Evolutionary conservation across 2,329 filamentous ascomycete species (phyloP), one percentile per base, ranked within the genome.

Genomic region (Penicillium sp.): DNA sequence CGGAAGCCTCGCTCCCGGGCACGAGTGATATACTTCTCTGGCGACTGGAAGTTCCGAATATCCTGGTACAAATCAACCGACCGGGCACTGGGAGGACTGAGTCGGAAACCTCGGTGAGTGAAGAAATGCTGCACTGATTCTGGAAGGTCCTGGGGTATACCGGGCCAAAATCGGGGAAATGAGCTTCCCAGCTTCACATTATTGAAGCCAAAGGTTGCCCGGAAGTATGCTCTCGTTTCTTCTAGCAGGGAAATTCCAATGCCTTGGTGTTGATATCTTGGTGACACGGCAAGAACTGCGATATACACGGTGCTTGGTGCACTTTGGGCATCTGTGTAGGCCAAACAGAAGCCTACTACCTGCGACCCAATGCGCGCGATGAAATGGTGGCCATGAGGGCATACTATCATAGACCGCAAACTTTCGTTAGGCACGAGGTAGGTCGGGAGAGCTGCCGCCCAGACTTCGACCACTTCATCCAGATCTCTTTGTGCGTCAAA

Each of bases 141-240:
- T 6, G 66, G 56, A 29, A 75, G 58, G 43, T 72, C 68, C 2
- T 60, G 57, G 2, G 72, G 72, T 3, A 75, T 64, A 2, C 69
- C 70, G 5, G 72, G 72, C 69, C 72, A 75, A 52, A 75, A 70
- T n/a, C 73, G 62, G 29, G 73, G 73, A 37, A 72, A 72, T 3
- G 59, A 54, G 43, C 61, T 64, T 26, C 61, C 61, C 24, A 66
- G 52, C 6, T 63, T 56, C n/a, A 63, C 43, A 2, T 46, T 55
- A 37, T 56, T 55, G 7, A 66, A 45, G 6, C 58, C 57, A 40
- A 60, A 58, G 4, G 63, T 53, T 12, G 55, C 58, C 15, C 57
- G 51, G 41, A 67, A 59, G 45, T 57, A 64, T 13, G 63, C 55
- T 2, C 61, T 58, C 1, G 58, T 59, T 47, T 64, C 64, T 22